A percentile compares a stretch with the other conserved stretches of the same genome.
phyloP scores from a whole-genome alignment of 2,329 filamentous ascomycete genomes.

The Coniella vitis region DNA sequence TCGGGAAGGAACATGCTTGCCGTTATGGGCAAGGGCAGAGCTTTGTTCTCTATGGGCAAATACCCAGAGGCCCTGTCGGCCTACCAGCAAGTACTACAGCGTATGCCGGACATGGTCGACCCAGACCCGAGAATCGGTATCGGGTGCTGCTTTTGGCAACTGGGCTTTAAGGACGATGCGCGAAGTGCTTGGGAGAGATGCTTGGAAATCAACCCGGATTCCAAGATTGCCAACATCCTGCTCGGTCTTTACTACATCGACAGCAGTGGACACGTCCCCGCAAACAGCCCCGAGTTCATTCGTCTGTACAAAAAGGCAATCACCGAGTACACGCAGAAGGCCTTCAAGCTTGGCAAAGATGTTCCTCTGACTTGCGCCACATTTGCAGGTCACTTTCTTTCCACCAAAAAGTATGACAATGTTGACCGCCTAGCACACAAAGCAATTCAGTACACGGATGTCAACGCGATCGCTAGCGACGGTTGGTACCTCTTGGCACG shows the following conservation, averaged over 20 bases:
- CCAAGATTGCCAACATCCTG: slow-evolving; percentile 84
- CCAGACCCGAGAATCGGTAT: slow-evolving; percentile 95
- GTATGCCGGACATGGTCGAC: slow-evolving; percentile 81
- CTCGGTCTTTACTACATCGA: slow-evolving; percentile 88
- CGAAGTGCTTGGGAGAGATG: slow-evolving; percentile 84
- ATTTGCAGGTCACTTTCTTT: slow-evolving; percentile 84
- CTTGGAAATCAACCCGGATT: slow-evolving; percentile 72
- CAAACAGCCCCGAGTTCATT: slow-evolving; percentile 78
- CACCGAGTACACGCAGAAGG: slow-evolving; percentile 87
- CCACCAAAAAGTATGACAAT: slow-evolving; percentile 70
- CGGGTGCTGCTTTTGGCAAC: slow-evolving; percentile 93
- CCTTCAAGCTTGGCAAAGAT: slow-evolving; percentile 89
- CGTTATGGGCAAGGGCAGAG: slow-evolving; percentile 79
- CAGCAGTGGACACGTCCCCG: slow-evolving; percentile 72
- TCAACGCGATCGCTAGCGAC: slow-evolving; percentile 93
- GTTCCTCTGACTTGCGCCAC: slow-evolving; percentile 84
- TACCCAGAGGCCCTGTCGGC: slow-evolving; percentile 74
- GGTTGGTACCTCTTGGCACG: slow-evolving; percentile 93
- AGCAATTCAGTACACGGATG: slow-evolving; percentile 91
- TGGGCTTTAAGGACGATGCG: slow-evolving; percentile 90
- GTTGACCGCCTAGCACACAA: slow-evolving; percentile 85
- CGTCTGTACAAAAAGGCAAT: slow-evolving; percentile 87
- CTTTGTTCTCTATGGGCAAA: slow-evolving; percentile 78
- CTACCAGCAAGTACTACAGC: slow-evolving; percentile 82
- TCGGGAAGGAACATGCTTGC: slow-evolving; percentile 87